Evolutionary conservation across 441 rosid species (phyloP), one percentile per base, ranked within the genome.

Genomic region (Viola pubescens): DNA sequence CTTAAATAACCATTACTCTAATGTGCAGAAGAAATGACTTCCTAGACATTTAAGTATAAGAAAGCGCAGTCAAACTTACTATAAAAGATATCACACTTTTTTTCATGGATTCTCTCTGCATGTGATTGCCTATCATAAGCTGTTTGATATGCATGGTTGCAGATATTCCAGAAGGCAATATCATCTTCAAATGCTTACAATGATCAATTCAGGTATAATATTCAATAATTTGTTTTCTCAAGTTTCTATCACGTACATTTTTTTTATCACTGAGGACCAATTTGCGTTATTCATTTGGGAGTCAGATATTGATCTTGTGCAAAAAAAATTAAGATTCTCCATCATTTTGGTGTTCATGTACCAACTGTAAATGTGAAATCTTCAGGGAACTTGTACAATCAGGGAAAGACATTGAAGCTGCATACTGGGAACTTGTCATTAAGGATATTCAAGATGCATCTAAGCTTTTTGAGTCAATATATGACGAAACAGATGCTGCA

Each of bases 381-480:
- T 76, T 56, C 73, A 89, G 96, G 77, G 86, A 87, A 72, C 89
- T 92, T 53, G 87, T 92, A 40, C 91, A 84, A 70, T 84, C 97
- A 12, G 97, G 98, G 68, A 88, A 80, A 65, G 91, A 87, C 77
- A 86, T 87, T 68, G 89, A 89, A 74, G 75, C 77, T 38, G 92
- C 95, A 3, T 94, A 94, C 60, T 94, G 98, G 98, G 98, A 88
- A 68, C 94, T 94, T 9, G 98, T 94, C 74, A 83, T 89, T 72
- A 88, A 83, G 87, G 98, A 89, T 78, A 94, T 94, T 70, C 97
- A 94, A 65, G 97, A 88, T 79, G 98, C 98, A 0, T 94, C 97
- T 82, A 86, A 81, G 62, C 96, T 88, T 52, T 94, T 94, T 74
- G 97, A 94, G 87, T 61, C 88, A 51, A 85, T 94, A 60, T 94